Evolutionary conservation across 1,284 basidiomycete species (phyloP), one percentile per base, ranked within the genome.

Genomic region (Ceratobasidium sp.): DNA sequence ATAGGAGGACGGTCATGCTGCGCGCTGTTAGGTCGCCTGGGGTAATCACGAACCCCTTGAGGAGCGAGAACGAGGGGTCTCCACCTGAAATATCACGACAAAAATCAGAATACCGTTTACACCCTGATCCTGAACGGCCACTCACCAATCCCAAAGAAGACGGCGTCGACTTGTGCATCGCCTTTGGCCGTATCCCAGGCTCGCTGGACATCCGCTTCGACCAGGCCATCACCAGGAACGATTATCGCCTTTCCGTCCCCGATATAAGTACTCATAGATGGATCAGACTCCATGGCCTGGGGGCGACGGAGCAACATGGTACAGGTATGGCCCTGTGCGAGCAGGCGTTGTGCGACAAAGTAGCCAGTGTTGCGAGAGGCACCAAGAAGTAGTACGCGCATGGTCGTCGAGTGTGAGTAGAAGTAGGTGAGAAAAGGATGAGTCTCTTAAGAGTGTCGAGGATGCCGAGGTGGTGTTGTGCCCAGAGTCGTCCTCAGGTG

Each of bases 301-400:
- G 83, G 80, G 0, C 80, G 82, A 11, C 87, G 85, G 5, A 88
- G 81, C 19, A 88, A 82, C 77, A 86, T 87, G 0, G 86, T 87
- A 22, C 88, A 84, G 7, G 83, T 85, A 3, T 84, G 81, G 11
- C 87, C 86, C 64, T 84, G 80, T 13, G n/a, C 81, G 31, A 89
- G 83, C 0, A 90, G 82, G 19, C 87, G 80, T 37, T 86, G 61
- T 0, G 86, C 81, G 51, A 89, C 80, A 75, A 83, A 82, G 81
- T 89, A 90, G 2, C 89, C 89, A 76, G 89, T 88, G 80, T 90
- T 89, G 66, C 85, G 84, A 11, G 90, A 91, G 7, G 84, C 89
- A 51, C 89, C 89, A n/a, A 91, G 82, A 16, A 83, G 80, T 71
- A 88, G 81, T 31, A 82, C 80, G 74, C 84, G 81, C 83, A 84